Evolutionary conservation across 73 alveolate species (phyloP).

Genomic region (Halteria grandinella): DNA sequence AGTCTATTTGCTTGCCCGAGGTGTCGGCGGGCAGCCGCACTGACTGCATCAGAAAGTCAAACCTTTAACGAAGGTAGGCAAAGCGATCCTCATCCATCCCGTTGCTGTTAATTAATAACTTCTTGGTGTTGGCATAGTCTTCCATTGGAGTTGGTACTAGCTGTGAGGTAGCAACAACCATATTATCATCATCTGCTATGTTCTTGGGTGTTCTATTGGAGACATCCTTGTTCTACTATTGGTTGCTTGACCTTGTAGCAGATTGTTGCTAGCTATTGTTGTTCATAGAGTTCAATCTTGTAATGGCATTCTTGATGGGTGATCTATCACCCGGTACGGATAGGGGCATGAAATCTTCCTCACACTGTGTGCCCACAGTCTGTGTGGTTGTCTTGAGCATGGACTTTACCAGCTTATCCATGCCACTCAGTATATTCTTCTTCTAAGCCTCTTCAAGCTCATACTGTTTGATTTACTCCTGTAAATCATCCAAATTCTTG

Average conservation of each 20-base stretch:
- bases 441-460: slow-evolving; percentile 56
- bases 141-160: slow-evolving; percentile 6
- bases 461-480: background rate
- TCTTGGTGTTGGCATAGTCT: slow-evolving; percentile 17
- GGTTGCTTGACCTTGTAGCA: background rate
- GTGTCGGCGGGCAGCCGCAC: background rate
- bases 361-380: too few relatives aligned
- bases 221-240: background rate
- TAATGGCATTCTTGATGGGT: slow-evolving; percentile 1
- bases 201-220: background rate
- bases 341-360: background rate
- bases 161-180: background rate
- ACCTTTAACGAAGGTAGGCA: background rate
- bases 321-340: background rate
- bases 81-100: slow-evolving; percentile 23
- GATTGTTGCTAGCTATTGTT: background rate
- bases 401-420: slow-evolving; percentile 60
- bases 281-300: slow-evolving; percentile 30
- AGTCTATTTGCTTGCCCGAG: background rate
- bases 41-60: background rate
- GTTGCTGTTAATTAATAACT: background rate
- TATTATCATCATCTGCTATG: background rate
- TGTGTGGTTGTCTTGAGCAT: slow-evolving; percentile 53
- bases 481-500: slow-evolving; percentile 18
- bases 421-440: slow-evolving; percentile 50